Percentiles rank a stretch among this genome's conserved stretches.
phyloP scores from a whole-genome alignment of 2,329 filamentous ascomycete species.

The Pezicula radicicola region DNA sequence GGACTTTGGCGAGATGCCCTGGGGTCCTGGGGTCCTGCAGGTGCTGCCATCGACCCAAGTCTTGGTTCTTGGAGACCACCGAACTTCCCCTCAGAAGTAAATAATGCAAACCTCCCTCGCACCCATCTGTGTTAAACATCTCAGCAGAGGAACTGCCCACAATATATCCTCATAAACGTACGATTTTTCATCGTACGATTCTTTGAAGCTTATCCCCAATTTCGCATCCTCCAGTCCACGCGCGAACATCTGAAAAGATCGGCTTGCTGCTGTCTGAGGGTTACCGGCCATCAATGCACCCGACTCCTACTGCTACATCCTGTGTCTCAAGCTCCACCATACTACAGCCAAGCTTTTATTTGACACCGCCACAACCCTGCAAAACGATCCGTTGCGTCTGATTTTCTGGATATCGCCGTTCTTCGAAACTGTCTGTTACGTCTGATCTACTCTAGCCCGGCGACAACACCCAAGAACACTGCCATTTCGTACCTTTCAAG shows the following conservation, averaged over 20 bases:
- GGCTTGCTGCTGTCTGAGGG: conserved; percentile 5
- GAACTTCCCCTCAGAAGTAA: not conserved
- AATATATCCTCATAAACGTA: conserved; percentile 6
- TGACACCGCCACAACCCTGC: conserved; percentile 10
- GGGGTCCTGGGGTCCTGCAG: no score
- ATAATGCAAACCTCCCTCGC: not conserved
- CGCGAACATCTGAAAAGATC: conserved; percentile 14
- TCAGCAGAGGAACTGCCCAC: not conserved
- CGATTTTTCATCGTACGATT: conserved; percentile 13
- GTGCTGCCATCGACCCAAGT: no score
- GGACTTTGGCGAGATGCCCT: no score
- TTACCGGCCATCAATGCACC: conserved; percentile 15
- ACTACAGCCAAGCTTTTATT: conserved; percentile 14
- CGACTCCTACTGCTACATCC: conserved; percentile 14
- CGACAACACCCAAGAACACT: conserved; percentile 10
- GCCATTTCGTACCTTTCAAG: conserved; percentile 10
- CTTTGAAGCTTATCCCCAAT: not conserved
- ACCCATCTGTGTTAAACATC: not conserved
- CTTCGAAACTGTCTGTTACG: conserved; percentile 44
- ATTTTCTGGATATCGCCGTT: conserved; percentile 15
- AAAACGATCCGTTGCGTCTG: conserved; percentile 15
- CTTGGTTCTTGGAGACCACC: not conserved
- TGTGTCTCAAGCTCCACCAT: conserved; percentile 17
- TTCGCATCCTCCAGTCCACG: not conserved
- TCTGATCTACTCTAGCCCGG: conserved; percentile 37